Evolutionary conservation across 1,284 basidiomycete genomes (phyloP), one percentile per base, ranked within the genome.

Genomic region (Cryptococcus maquisensis): DNA sequence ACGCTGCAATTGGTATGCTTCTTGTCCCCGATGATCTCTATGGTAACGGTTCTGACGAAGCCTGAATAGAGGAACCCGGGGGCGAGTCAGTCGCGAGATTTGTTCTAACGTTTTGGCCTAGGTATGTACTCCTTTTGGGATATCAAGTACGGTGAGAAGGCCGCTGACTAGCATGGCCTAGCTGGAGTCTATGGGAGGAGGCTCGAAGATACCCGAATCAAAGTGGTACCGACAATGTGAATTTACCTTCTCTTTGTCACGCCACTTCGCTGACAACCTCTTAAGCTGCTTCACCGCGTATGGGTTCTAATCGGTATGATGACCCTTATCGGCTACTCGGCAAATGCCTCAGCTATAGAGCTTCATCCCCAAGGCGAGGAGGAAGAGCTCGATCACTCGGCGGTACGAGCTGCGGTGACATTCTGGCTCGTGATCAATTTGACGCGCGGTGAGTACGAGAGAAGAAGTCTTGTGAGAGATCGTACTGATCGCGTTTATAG

Each of bases 171-270:
- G 24, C 46, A 13, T 12, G 1, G 5, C 0, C 1, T 18, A 64
- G 63, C 3, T 78, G 71, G 69, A 70, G 66, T 55, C 62, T 78
- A 50, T 77, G 76, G 77, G 62, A 64, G 36, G 77, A 78, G 56
- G 69, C 70, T 8, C 60, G 76, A 1, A 72, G 73, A 24, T 72
- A 71, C 45, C 62, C 69, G 21, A 78, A 78, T 48, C 57, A 63
- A 9, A 72, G 68, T 2, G 73, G 73, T 8, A 67, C 65, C 0
- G 73, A 75, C 43, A 72, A 78, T 58, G 69, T 76, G 39, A 61
- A 64, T 55, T 10, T 15, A 12, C 10, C 18, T 42, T 18, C 5
- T 16, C 6, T 24, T 15, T 40, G 9, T n/a, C 28, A 28, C 5
- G 28, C 10, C 28, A 10, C 28, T 6, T 32, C 28, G n/a, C 40